phyloP scores from a whole-genome alignment of 148 eudicot genomes.

The Chenopodium album region DNA sequence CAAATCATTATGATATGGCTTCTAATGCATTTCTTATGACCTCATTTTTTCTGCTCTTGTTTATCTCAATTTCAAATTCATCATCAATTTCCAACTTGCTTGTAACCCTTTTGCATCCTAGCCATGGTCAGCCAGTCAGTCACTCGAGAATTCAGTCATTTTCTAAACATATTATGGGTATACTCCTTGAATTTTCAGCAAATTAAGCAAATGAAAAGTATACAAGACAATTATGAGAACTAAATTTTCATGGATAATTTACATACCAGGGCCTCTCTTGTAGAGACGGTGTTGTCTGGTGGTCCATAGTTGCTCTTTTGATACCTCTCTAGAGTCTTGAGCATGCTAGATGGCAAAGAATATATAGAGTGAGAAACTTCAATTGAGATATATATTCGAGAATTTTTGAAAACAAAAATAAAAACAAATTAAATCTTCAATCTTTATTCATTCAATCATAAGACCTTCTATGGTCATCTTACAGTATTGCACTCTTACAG shows the following conservation, averaged over 20 bases:
- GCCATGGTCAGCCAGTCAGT: too few species aligned
- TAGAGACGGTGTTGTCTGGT: constrained; percentile 70
- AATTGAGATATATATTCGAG: neutral
- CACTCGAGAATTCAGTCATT: too few species aligned
- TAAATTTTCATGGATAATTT: neutral
- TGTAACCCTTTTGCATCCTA: neutral
- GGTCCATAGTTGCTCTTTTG: constrained; percentile 96
- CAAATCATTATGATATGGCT: neutral
- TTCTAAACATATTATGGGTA: too few species aligned
- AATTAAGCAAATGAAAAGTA: too few species aligned
- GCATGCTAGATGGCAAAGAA: constrained; percentile 55
- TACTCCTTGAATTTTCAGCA: too few species aligned
- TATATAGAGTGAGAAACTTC: neutral
- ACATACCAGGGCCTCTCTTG: constrained; percentile 86
- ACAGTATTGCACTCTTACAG: neutral
- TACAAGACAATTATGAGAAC: neutral
- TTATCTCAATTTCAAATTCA: too few species aligned
- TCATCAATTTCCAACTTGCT: too few species aligned
- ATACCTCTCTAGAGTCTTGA: constrained; percentile 91
- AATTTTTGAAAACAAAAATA: neutral
- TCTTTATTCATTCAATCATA: neutral
- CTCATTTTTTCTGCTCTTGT: neutral
- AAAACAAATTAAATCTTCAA: too few species aligned
- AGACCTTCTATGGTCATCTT: neutral
- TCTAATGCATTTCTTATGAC: neutral